Evolutionary conservation across 345 rosid genomes (phyloP).

Genomic region (Noccaea caerulescens): DNA sequence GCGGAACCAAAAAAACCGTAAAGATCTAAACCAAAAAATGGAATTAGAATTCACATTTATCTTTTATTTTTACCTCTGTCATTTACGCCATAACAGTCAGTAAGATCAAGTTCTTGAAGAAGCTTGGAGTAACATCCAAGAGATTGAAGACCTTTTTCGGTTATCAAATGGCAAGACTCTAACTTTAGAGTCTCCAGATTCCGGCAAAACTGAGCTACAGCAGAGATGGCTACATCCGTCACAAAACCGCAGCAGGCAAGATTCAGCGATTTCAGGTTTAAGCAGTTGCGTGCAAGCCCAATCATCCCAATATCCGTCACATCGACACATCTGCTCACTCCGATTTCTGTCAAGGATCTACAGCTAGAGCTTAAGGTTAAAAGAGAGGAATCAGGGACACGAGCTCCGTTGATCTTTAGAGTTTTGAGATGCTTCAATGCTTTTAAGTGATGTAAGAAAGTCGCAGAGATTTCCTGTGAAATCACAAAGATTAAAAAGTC

Average conservation of each 20-base stretch:
- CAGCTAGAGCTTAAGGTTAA: constrained; percentile 55
- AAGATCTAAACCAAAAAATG: constrained; percentile 3
- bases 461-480: constrained; percentile 60
- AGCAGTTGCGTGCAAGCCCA: constrained; percentile 63
- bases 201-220: constrained; percentile 69
- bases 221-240: constrained; percentile 73
- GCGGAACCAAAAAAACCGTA: constrained; percentile 25
- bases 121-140: constrained; percentile 62
- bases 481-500: constrained; percentile 6
- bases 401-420: constrained; percentile 66
- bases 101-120: constrained; percentile 87
- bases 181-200: constrained; percentile 68
- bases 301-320: constrained; percentile 63
- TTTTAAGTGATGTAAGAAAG: constrained; percentile 49
- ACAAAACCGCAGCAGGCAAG: constrained; percentile 75
- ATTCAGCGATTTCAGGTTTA: constrained; percentile 59
- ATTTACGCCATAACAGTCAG: constrained; percentile 73
- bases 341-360: constrained; percentile 67
- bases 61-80: constrained; percentile 59
- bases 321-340: constrained; percentile 74
- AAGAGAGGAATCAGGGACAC: constrained; percentile 55
- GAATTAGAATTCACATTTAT: background rate
- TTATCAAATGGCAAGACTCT: constrained; percentile 83
- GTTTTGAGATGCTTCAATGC: constrained; percentile 63
- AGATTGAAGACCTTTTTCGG: constrained; percentile 73